phyloP scores from a whole-genome alignment of 371 early-diverging fungal genomes.

The Apophysomyces variabilis region DNA sequence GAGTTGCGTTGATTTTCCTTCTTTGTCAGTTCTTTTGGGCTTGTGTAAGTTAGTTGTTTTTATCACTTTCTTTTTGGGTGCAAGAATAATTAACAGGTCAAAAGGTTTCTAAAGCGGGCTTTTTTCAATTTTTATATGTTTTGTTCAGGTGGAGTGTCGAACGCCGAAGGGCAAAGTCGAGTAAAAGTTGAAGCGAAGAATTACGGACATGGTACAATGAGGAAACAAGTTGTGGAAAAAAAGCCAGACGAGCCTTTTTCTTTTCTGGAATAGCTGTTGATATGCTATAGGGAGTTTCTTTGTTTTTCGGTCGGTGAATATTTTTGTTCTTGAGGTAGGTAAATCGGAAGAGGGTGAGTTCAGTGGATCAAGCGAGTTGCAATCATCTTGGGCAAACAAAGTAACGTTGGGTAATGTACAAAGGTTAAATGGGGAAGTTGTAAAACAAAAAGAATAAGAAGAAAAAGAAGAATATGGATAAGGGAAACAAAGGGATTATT shows the following conservation, averaged over 20 bases:
- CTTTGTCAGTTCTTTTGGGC: conserved; percentile 7
- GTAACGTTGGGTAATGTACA: conserved; percentile 2
- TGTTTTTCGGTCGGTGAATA: too few relatives aligned
- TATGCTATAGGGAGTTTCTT: too few relatives aligned
- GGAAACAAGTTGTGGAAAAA: neutral
- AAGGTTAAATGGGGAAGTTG: neutral
- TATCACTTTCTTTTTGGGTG: neutral
- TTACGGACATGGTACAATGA: conserved; percentile 11
- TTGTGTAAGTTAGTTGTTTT: neutral
- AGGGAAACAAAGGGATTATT: neutral
- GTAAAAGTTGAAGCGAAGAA: neutral
- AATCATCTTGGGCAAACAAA: neutral
- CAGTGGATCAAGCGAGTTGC: conserved; percentile 3
- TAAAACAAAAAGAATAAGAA: neutral
- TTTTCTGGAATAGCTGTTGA: neutral
- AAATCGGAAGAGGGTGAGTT: neutral
- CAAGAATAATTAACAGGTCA: conserved; percentile 1
- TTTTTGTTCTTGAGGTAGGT: neutral
- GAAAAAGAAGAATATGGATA: neutral
- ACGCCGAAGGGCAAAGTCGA: conserved; percentile 12
- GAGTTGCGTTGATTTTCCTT: conserved; percentile 3
- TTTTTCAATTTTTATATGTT: neutral
- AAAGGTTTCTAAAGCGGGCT: neutral
- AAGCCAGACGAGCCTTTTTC: conserved; percentile 5
- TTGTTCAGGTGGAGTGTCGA: conserved; percentile 3